Base-by-base conservation (phyloP, 2,329 filamentous ascomycete species). In the Microcyclospora tardicrescens region DNA sequence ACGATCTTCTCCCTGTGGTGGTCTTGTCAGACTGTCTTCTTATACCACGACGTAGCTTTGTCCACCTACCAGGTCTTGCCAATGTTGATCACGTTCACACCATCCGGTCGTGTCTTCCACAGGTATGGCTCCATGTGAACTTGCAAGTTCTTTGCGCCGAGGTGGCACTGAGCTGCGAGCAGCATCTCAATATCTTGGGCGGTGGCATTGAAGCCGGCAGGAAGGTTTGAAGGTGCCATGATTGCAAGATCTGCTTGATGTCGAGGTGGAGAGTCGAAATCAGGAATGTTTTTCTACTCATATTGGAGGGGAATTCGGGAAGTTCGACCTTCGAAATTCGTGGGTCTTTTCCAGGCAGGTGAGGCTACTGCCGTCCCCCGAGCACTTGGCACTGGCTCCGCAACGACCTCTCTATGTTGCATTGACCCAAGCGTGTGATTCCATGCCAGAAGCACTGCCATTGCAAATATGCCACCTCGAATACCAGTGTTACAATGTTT, bases 81-180 rank as follows among this genome's bases (percentile, higher is more conserved):
- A 70, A 98, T 85, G 81, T 98, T 98, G 70, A 98, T 77, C 56
- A 98, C 78, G 69, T 98, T 98, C 74, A 98, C 81, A 72, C 91
- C 91, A 62, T 98, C 93, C 54, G 85, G 81, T 65, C 91, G 84
- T 67, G 86, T 94, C 83, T 98, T 98, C 89, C 89, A 98, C 63
- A 98, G 81, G 77, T 98, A 98, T 57, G 86, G 84, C 73, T 93
- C 85, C 86, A 95, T 96, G 77, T 96, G 87, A 65, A 93, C 84
- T 78, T 96, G 91, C 61, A 98, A 69, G 80, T 98, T 98, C 84
- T 96, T 96, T 72, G 81, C 85, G 61, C 91, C 91, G 60, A 96
- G 79, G 72, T 98, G 93, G 72, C 75, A 79, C 74, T 96, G 87
- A 62, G 93, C 87, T 63, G 87, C 83, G 60, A 98, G 83, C 64